Conservation (phyloP, 2,329 filamentous ascomycete species). For the Colletotrichum tropicicola region DNA sequence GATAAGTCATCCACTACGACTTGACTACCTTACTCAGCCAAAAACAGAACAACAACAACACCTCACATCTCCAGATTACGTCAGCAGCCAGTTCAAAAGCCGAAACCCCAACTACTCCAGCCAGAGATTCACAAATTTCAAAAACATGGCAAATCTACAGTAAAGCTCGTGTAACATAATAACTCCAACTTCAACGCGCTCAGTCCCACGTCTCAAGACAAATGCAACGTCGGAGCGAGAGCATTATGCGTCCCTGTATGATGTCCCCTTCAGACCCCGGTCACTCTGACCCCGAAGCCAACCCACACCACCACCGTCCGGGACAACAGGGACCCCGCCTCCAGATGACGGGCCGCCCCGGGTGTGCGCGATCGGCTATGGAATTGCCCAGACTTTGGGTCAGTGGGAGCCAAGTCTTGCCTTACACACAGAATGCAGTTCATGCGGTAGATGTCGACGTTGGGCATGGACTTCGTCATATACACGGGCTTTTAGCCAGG, state of each 20-base stretch:
- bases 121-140: too few relatives aligned
- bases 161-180: too few relatives aligned
- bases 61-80: too few relatives aligned
- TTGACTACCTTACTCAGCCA: too few relatives aligned
- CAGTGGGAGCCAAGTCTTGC: not conserved
- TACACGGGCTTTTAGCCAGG: not conserved
- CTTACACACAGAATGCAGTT: too few relatives aligned
- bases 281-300: not conserved
- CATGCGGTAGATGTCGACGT: not conserved
- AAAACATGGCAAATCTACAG: too few relatives aligned
- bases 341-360: conserved; percentile 4
- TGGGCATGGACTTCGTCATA: not conserved
- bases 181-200: too few relatives aligned
- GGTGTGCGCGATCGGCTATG: not conserved
- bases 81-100: too few relatives aligned
- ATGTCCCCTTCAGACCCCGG: conserved; percentile 3
- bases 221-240: not conserved
- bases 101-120: too few relatives aligned
- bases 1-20: too few relatives aligned
- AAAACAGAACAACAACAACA: too few relatives aligned
- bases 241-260: conserved; percentile 1
- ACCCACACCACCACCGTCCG: not conserved
- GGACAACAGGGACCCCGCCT: not conserved
- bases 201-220: not conserved
- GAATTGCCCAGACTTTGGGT: not conserved